phyloP scores from a whole-genome alignment of 805 yeast genomes.

The Soucietia sequanensis region DNA sequence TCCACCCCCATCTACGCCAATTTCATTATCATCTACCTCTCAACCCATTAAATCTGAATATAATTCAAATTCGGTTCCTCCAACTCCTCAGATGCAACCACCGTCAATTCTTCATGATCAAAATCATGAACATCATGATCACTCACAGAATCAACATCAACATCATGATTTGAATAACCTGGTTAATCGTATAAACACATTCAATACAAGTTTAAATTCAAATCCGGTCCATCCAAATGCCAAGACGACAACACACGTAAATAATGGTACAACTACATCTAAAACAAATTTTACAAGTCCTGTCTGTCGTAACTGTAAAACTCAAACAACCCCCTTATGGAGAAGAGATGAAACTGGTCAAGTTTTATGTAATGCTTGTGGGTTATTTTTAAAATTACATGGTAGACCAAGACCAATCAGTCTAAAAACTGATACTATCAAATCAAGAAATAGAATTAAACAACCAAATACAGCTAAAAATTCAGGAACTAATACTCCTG shows the following conservation, averaged over 20 bases:
- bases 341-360: constrained; percentile 79
- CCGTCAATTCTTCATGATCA: too few relatives aligned
- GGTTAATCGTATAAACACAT: too few relatives aligned
- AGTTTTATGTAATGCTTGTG: constrained; percentile 94
- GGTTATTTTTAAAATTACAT: constrained; percentile 82
- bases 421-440: constrained; percentile 87
- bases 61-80: too few relatives aligned
- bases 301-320: constrained; percentile 84
- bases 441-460: constrained; percentile 83
- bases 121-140: too few relatives aligned
- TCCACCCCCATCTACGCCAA: not conserved
- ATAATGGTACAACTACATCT: constrained; percentile 63
- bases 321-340: constrained; percentile 94
- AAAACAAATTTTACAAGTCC: constrained; percentile 64
- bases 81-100: too few relatives aligned
- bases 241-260: constrained; percentile 55
- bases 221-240: constrained; percentile 59
- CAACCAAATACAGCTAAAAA: constrained; percentile 40
- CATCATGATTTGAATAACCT: too few relatives aligned
- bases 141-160: too few relatives aligned
- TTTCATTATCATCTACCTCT: too few relatives aligned
- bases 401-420: constrained; percentile 92
- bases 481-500: constrained; percentile 55
- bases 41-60: too few relatives aligned
- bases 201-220: constrained; percentile 12